Evolutionary conservation across 1,139 yeast genomes (phyloP).

Genomic region (Ogataea hybrid): DNA sequence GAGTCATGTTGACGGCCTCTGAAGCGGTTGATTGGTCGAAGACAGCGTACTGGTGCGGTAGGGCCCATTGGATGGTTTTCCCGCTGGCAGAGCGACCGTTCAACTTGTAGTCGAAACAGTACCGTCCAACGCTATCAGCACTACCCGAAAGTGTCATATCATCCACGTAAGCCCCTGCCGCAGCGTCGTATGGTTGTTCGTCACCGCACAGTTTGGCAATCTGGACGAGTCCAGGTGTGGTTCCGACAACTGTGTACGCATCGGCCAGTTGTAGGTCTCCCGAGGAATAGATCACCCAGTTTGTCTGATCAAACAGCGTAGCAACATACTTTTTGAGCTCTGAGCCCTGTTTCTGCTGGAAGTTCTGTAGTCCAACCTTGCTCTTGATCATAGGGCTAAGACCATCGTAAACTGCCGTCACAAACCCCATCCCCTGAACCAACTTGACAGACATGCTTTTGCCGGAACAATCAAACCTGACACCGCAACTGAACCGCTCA

Average conservation of each 20-base stretch:
- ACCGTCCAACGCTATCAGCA: constrained; percentile 28
- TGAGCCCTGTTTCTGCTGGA: constrained; percentile 27
- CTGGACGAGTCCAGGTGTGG: constrained; percentile 38
- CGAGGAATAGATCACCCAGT: constrained; percentile 46
- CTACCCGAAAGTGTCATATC: constrained; percentile 30
- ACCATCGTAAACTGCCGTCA: constrained; percentile 56
- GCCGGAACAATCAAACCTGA: constrained; percentile 15
- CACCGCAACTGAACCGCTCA: constrained; percentile 30
- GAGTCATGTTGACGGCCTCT: constrained; percentile 35
- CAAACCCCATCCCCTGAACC: constrained; percentile 71
- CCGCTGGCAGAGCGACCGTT: constrained; percentile 35
- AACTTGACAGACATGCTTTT: constrained; percentile 34
- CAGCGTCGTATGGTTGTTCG: constrained; percentile 46
- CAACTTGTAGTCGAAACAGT: constrained; percentile 37
- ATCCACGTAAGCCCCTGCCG: constrained; percentile 49
- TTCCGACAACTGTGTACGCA: constrained; percentile 51
- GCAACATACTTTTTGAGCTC: constrained; percentile 27
- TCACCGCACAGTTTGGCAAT: constrained; percentile 35
- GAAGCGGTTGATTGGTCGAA: constrained; percentile 32
- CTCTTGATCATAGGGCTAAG: constrained; percentile 55
- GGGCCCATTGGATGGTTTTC: constrained; percentile 44
- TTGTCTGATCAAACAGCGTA: constrained; percentile 37
- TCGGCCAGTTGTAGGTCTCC: constrained; percentile 45
- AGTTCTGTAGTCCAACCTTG: constrained; percentile 62
- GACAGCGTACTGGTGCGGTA: constrained; percentile 67